phyloP scores from a whole-genome alignment of 2,329 filamentous ascomycete genomes.

The Cladosporium sp. region DNA sequence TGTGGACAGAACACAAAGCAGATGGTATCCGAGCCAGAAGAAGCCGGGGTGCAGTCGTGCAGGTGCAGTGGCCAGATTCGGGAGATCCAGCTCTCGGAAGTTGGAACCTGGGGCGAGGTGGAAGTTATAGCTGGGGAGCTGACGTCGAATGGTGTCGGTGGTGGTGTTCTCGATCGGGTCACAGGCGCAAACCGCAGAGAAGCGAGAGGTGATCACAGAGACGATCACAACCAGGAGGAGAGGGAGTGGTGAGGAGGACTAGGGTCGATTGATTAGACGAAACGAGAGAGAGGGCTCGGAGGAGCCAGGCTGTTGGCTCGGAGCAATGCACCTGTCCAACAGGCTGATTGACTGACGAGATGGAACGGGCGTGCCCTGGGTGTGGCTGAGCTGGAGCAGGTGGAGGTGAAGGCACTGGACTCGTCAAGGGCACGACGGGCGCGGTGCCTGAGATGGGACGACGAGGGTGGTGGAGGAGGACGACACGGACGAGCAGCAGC shows the following conservation, averaged over 20 bases:
- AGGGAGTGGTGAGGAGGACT: background rate
- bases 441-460: constrained; percentile 1
- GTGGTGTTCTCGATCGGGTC: background rate
- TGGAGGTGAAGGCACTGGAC: background rate
- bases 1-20: constrained; percentile 7
- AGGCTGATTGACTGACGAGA: constrained; percentile 6
- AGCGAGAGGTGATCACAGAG: background rate
- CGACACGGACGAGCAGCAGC: background rate
- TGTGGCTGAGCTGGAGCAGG: constrained; percentile 9
- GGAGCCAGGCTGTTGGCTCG: constrained; percentile 8
- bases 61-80: constrained; percentile 1
- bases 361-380: background rate
- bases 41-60: constrained; percentile 5
- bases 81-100: constrained; percentile 15
- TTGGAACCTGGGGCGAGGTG: background rate
- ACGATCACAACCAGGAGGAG: background rate
- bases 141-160: background rate
- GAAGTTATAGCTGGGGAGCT: constrained; percentile 5
- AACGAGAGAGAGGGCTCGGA: background rate
- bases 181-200: background rate
- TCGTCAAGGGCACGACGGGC: background rate
- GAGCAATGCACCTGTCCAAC: background rate
- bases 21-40: constrained; percentile 4
- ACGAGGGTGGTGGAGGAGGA: background rate
- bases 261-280: background rate